Evolutionary conservation across 768 basidiomycete genomes (phyloP), one percentile per base, ranked within the genome.

Genomic region (Pseudohyphozyma bogoriensis): DNA sequence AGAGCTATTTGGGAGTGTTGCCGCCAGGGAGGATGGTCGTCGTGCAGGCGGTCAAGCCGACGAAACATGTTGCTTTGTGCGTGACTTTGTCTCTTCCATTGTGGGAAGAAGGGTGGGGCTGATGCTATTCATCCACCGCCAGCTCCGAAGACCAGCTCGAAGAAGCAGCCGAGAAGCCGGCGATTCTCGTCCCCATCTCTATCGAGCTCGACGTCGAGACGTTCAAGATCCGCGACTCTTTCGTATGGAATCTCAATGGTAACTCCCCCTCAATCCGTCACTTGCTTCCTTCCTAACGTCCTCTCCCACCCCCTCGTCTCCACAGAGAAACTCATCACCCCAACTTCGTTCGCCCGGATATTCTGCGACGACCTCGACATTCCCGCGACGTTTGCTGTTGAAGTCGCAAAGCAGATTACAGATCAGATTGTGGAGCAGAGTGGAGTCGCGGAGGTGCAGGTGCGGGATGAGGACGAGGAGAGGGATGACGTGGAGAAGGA

Each of bases 171-270:
- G 71, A 77, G 49, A 74, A 75, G 61, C 73, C 76, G 1, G 77
- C 79, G 3, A 72, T 79, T 7, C 82, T 93, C 36, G 83, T 97
- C 16, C 95, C 95, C 4, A 89, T 99, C 59, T 87, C 89, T 49
- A 87, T 99, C 55, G 92, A 97, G 68, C 83, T 99, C 69, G 92
- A 96, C 72, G 89, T 86, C 15, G 88, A 89, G 15, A 86, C 86
- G 0, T 87, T 88, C 70, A 79, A 92, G 69, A 82, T 99, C 72
- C 85, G 92, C 44, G 95, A 99, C 71, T 86, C 85, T 70, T 97
- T 99, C 73, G 81, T 89, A 15, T 99, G 95, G 95, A 95, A 97
- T 69, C 74, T 91, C 49, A 83, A 89, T 71, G 93, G 77, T 77
- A 56, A 51, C 74, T 0, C 5, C 1, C 35, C 35, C 6, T 24